These are phyloP conservation scores for Stephanodiscus triporus DNA, from an alignment of 108 stramenopile genomes.

Conservation along the genomic window DNA sequence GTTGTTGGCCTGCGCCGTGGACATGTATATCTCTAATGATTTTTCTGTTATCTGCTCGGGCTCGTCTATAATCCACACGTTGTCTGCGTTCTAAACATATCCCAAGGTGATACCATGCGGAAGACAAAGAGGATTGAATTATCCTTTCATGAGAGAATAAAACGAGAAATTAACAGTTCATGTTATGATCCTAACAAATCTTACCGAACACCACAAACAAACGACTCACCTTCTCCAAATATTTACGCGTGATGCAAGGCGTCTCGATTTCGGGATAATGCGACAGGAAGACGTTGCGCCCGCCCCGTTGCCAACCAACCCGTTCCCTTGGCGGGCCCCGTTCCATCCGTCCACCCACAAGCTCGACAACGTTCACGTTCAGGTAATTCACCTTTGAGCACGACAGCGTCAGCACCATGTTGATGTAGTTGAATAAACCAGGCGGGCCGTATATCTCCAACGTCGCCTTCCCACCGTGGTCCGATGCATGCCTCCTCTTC, in stretches of 20 bases:
- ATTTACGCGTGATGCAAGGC: conserved; percentile 20
- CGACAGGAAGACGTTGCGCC: conserved; percentile 55
- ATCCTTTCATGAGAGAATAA: background rate
- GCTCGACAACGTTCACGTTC: conserved; percentile 66
- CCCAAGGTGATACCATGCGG: background rate
- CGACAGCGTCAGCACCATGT: conserved; percentile 56
- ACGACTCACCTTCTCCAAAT: conserved; percentile 37
- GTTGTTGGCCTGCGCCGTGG: background rate
- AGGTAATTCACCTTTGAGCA: conserved; percentile 57
- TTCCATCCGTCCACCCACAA: conserved; percentile 67
- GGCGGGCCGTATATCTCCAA: conserved; percentile 83
- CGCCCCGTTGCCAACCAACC: conserved; percentile 33
- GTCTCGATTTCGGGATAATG: conserved; percentile 67
- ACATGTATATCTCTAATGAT: background rate
- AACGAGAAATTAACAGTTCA: background rate
- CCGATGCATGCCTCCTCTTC: conserved; percentile 9
- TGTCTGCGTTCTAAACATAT: conserved; percentile 47
- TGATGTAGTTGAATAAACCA: conserved; percentile 82
- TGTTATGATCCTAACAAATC: background rate
- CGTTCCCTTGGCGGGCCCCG: conserved; percentile 16
- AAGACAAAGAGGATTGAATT: background rate
- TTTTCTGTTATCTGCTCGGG: conserved; percentile 22
- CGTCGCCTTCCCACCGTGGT: conserved; percentile 2
- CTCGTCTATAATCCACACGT: conserved; percentile 66
- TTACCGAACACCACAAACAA: too few relatives aligned